Percentiles rank a stretch among this genome's conserved stretches.
These are phyloP conservation scores for Russula sp. DNA, from an alignment of 768 basidiomycete genomes.

Conservation along the genomic window DNA sequence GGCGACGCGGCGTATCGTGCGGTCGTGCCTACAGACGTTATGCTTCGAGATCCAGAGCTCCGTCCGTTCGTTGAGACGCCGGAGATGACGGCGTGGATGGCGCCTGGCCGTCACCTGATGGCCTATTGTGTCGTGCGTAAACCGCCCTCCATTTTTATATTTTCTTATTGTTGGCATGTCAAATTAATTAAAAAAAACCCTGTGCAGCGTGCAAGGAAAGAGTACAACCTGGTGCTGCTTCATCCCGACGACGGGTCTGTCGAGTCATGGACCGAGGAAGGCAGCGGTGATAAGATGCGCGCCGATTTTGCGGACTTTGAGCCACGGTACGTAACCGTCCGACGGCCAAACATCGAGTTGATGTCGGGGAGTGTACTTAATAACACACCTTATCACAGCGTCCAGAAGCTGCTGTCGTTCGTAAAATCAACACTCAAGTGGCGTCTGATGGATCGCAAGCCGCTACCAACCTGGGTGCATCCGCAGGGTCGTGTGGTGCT, in stretches of 20 bases:
- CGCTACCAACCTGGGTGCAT: slow-evolving; percentile 38
- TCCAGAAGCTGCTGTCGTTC: slow-evolving; percentile 34
- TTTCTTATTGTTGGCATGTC: too few relatives aligned
- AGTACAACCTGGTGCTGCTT: slow-evolving; percentile 35
- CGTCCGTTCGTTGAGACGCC: slow-evolving; percentile 43
- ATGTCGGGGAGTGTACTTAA: too few relatives aligned
- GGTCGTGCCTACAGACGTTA: slow-evolving; percentile 39
- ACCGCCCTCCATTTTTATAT: too few relatives aligned
- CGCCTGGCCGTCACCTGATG: slow-evolving; percentile 43
- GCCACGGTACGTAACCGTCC: slow-evolving; percentile 30
- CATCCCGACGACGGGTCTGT: slow-evolving; percentile 38
- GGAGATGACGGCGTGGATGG: slow-evolving; percentile 58
- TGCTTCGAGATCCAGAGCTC: slow-evolving; percentile 49
- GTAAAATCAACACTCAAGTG: slow-evolving; percentile 38
- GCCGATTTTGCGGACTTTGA: slow-evolving; percentile 38
- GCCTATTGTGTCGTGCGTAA: slow-evolving; percentile 39
- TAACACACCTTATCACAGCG: slow-evolving; percentile 19
- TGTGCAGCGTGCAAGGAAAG: slow-evolving; percentile 31
- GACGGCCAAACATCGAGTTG: too few relatives aligned
- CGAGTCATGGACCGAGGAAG: slow-evolving; percentile 40
- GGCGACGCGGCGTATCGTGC: slow-evolving; percentile 62
- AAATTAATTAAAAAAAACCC: too few relatives aligned
- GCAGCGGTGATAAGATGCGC: slow-evolving; percentile 40
- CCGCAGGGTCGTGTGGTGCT: slow-evolving; percentile 32
- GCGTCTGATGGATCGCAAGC: slow-evolving; percentile 39